Evolutionary conservation across 768 basidiomycete species (phyloP).

Genomic region (Chalciporus chontae): DNA sequence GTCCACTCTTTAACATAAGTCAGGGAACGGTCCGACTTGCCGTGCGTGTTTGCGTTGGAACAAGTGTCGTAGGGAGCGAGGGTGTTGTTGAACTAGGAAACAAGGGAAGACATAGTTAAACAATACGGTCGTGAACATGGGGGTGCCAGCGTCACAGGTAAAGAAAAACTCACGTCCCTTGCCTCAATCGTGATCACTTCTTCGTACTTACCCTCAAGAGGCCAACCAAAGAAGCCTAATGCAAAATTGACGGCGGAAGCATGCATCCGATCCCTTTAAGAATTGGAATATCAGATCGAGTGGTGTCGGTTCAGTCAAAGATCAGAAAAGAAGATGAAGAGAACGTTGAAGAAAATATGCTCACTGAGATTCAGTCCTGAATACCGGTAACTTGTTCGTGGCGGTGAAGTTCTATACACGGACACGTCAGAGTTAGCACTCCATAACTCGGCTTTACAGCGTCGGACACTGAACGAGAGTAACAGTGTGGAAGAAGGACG

Average conservation of each 20-base stretch:
- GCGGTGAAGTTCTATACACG: conserved; percentile 53
- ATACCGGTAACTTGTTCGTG: conserved; percentile 64
- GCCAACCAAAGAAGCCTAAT: conserved; percentile 75
- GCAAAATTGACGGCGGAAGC: conserved; percentile 65
- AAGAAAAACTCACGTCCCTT: conserved; percentile 40
- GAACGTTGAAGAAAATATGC: conserved; percentile 13
- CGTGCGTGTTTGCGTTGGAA: conserved; percentile 48
- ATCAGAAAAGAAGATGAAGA: too few relatives aligned
- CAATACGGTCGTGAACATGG: background rate
- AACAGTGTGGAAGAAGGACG: background rate
- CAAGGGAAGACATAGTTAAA: background rate
- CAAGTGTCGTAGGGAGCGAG: conserved; percentile 85
- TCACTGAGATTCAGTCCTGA: conserved; percentile 74
- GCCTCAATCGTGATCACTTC: conserved; percentile 75
- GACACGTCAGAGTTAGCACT: conserved; percentile 21
- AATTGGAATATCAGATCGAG: background rate
- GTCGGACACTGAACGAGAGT: too few relatives aligned
- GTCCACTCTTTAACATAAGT: conserved; percentile 67
- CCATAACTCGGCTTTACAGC: too few relatives aligned
- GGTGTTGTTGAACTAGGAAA: conserved; percentile 70
- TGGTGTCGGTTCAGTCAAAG: background rate
- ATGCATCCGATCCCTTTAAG: conserved; percentile 67
- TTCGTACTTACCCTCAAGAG: conserved; percentile 68
- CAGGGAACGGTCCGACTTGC: conserved; percentile 54
- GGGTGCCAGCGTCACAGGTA: background rate